Base-by-base conservation (phyloP, 495 filamentous ascomycete genomes). In the Neurospora sp. region DNA sequence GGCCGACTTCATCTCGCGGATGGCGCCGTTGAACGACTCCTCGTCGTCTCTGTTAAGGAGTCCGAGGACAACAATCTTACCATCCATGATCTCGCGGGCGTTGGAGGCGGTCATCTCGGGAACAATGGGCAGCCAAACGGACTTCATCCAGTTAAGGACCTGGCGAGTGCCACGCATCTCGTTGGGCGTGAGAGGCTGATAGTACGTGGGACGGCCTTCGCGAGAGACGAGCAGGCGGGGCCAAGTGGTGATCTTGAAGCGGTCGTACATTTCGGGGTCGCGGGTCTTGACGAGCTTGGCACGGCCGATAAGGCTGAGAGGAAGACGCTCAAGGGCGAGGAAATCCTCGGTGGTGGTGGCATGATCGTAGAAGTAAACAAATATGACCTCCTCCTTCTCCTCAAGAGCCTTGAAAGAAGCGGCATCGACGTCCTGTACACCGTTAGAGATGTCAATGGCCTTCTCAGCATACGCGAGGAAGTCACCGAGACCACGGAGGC, bases 91-190 rank as follows among this genome's bases (percentile, higher is more conserved):
- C 81, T 98, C 93, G 69, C 89, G 88, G 1, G 96, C 93, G 80
- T 99, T 99, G 31, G 91, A 89, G 31, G 92, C 93, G 0, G 93
- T 97, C 36, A 99, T 88, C 79, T 99, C 96, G 4, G 96, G 96
- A 21, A 99, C 93, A 71, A 99, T 95, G n/a, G 96, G 96, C 39
- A 97, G 87, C 96, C 96, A 99, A 31, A 97, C 93, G 24, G 89
- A 92, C 74, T 91, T 91, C 95, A 98, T 98, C 96, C 96, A 99
- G 73, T 85, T 85, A 3, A 97, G 87, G 21, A 99, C 87, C 78
- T 90, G 86, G 39, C 89, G 86, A 73, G 90, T 90, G 75, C 98
- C 94, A 66, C 96, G 89, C 92, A 97, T 97, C 72, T 97, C 93
- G 75, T 90, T 88, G 2, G 96, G 96, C 2, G 92, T 89, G 24